Percentiles rank a stretch among this genome's conserved stretches.
Conservation (phyloP, 2,329 filamentous ascomycete genomes). For the Sarocladium brachiariae region DNA sequence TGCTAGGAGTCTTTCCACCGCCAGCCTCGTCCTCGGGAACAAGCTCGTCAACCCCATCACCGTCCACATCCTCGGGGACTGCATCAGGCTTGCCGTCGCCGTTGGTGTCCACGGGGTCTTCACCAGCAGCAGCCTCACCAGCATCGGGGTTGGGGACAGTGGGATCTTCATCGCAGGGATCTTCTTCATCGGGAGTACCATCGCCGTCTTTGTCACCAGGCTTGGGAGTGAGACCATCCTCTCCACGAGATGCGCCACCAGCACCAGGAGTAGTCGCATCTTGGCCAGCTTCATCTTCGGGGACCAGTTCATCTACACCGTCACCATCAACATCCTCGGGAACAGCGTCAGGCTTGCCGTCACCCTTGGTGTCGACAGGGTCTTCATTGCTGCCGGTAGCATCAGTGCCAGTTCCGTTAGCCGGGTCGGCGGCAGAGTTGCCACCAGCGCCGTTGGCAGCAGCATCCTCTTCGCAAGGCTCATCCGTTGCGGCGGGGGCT, state of each 20-base stretch:
- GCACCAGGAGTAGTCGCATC: slow-evolving; percentile 5
- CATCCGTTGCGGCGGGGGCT: slow-evolving; percentile 10
- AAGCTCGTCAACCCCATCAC: background rate
- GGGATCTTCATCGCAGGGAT: background rate
- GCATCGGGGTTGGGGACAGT: background rate
- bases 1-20: no score
- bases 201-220: slow-evolving; percentile 6
- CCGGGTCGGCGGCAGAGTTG: no score
- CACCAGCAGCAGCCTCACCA: background rate
- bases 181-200: slow-evolving; percentile 1
- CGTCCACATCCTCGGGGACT: background rate
- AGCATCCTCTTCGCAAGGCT: slow-evolving; percentile 11
- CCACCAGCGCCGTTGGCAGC: background rate
- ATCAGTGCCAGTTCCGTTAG: background rate
- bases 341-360: slow-evolving; percentile 1
- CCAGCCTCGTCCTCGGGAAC: background rate
- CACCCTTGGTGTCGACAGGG: background rate
- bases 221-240: background rate
- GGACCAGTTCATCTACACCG: slow-evolving; percentile 6
- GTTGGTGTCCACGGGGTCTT: background rate
- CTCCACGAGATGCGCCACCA: background rate
- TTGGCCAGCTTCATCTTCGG: slow-evolving; percentile 5
- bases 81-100: background rate
- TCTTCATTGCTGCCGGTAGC: background rate
- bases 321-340: background rate